Percentiles rank a stretch among this genome's conserved stretches.
phyloP scores from a whole-genome alignment of 495 filamentous ascomycete species.

The Annulohypoxylon bovei region DNA sequence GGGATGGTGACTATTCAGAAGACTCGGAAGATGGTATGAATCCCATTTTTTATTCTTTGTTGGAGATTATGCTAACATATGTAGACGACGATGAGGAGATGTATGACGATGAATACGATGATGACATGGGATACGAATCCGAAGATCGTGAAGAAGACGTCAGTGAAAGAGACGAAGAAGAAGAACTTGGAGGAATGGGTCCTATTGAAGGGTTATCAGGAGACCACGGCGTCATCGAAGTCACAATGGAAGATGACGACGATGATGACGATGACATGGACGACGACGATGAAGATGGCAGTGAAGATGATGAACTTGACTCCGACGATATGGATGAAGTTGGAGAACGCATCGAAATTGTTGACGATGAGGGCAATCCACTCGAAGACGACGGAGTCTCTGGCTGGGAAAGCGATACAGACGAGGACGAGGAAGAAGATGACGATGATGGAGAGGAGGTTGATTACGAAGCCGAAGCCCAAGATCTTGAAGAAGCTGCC shows the following conservation, averaged over 20 bases:
- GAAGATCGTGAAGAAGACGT: slow-evolving; percentile 87
- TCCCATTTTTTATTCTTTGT: neutral
- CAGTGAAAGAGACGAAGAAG: slow-evolving; percentile 86
- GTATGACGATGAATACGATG: slow-evolving; percentile 84
- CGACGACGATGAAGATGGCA: slow-evolving; percentile 64
- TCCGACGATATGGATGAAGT: slow-evolving; percentile 62
- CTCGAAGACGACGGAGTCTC: slow-evolving; percentile 62
- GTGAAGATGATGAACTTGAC: slow-evolving; percentile 61
- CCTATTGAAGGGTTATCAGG: slow-evolving; percentile 86
- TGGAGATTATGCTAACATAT: slow-evolving; percentile 43
- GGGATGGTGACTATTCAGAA: slow-evolving; percentile 75
- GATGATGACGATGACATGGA: slow-evolving; percentile 74
- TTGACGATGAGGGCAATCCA: slow-evolving; percentile 64
- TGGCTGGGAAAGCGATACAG: slow-evolving; percentile 67
- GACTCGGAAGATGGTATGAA: slow-evolving; percentile 69
- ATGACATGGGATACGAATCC: slow-evolving; percentile 89
- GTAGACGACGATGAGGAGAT: slow-evolving; percentile 74
- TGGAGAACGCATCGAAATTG: slow-evolving; percentile 64
- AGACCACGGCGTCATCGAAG: slow-evolving; percentile 78
- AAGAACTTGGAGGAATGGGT: slow-evolving; percentile 78
- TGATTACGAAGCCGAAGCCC: slow-evolving; percentile 59
- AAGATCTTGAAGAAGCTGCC: slow-evolving; percentile 53
- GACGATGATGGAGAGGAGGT: slow-evolving; percentile 62
- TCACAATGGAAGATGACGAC: slow-evolving; percentile 83
- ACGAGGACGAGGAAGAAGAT: slow-evolving; percentile 61